These are phyloP conservation scores for Yamadazyma taylorii DNA, from an alignment of 1,139 yeast genomes.

Conservation along the genomic window DNA sequence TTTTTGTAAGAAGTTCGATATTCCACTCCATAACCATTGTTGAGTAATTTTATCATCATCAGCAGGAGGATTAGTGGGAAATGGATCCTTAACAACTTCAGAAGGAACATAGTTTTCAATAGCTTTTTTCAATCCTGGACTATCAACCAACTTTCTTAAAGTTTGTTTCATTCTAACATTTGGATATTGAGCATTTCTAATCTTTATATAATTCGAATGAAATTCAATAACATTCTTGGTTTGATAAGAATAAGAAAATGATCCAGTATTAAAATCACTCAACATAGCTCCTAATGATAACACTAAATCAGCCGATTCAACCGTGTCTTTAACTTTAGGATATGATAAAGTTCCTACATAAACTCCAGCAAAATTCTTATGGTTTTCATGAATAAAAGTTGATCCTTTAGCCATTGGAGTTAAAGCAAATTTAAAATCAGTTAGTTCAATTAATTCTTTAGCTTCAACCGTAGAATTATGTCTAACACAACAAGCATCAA, in stretches of 20 bases:
- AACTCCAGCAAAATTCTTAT: constrained; percentile 29
- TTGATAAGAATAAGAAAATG: constrained; percentile 38
- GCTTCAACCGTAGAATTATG: constrained; percentile 35
- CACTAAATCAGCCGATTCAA: constrained; percentile 32
- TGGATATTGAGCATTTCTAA: constrained; percentile 34
- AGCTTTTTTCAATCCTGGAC: constrained; percentile 16
- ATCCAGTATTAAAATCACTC: constrained; percentile 42
- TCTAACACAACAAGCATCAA: constrained; percentile 40
- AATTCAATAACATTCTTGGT: constrained; percentile 40
- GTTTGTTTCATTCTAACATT: constrained; percentile 39
- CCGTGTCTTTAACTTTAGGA: constrained; percentile 30
- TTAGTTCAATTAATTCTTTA: constrained; percentile 27
- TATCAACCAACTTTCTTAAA: constrained; percentile 20
- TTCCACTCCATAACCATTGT: constrained; percentile 37
- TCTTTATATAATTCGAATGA: constrained; percentile 41
- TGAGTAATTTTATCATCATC: constrained; percentile 25
- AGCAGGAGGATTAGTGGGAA: constrained; percentile 11
- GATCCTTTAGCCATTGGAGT: constrained; percentile 40
- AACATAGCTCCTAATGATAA: constrained; percentile 37
- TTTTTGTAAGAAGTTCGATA: constrained; percentile 33
- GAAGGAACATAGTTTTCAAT: constrained; percentile 19
- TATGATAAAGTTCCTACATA: constrained; percentile 35
- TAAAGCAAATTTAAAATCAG: constrained; percentile 30
- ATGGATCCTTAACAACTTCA: constrained; percentile 18
- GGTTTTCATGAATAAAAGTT: constrained; percentile 26